Percentiles rank a stretch among this genome's conserved stretches.
Evolutionary conservation across 2,329 filamentous ascomycete species (phyloP).

Genomic region (Colletotrichum neosansevieriae): DNA sequence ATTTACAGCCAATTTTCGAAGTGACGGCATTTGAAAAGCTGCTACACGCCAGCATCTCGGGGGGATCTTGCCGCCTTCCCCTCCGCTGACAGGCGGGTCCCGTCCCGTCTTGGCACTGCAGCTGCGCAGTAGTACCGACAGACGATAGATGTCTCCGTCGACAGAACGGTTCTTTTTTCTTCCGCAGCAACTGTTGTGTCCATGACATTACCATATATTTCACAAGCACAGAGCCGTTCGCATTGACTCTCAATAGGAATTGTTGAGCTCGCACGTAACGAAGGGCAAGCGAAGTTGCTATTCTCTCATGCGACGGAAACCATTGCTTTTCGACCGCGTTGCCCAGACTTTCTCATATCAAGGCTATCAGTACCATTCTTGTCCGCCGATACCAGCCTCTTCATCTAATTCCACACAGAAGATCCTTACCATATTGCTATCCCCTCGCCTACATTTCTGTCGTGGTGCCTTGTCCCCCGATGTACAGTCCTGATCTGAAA

Average conservation of each 20-base stretch:
- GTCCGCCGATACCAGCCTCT: neutral
- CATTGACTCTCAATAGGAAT: too few relatives aligned
- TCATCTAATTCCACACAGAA: neutral
- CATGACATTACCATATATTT: too few relatives aligned
- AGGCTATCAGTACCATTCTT: neutral
- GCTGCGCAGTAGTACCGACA: conserved; percentile 13
- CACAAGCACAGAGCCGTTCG: too few relatives aligned
- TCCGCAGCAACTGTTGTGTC: too few relatives aligned
- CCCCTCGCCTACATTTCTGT: neutral
- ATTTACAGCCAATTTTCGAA: neutral
- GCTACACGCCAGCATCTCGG: conserved; percentile 4
- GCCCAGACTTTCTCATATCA: neutral
- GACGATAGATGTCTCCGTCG: neutral
- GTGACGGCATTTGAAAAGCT: conserved; percentile 31
- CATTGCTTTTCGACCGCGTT: too few relatives aligned
- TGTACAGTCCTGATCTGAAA: neutral
- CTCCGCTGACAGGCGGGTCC: conserved; percentile 27
- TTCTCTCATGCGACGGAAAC: too few relatives aligned
- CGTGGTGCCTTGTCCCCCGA: neutral
- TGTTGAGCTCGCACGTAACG: too few relatives aligned
- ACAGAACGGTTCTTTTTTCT: neutral
- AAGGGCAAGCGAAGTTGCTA: too few relatives aligned
- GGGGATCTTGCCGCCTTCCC: conserved; percentile 33
- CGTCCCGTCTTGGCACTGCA: conserved; percentile 36
- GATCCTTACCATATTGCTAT: neutral